Conservation (phyloP, 139 green algal species). For the Desmodesmus armatus region DNA sequence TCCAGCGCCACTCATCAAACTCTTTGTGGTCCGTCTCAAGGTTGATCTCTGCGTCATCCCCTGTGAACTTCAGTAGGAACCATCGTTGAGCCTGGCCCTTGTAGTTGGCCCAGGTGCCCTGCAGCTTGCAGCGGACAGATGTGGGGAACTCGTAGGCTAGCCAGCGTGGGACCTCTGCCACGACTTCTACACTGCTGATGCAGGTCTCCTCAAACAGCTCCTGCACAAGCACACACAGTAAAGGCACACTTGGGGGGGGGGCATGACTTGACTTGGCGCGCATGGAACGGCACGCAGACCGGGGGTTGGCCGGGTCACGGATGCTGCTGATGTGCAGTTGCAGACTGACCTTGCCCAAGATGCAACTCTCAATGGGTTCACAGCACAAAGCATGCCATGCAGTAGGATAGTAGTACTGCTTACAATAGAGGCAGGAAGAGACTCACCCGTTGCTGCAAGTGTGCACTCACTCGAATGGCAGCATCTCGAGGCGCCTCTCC, state of each 20-base stretch:
- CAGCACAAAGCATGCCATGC: too few species aligned
- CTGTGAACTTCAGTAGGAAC: conserved; percentile 49
- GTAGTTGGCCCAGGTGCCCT: conserved; percentile 1
- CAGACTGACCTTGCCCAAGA: too few species aligned
- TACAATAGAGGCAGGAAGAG: too few species aligned
- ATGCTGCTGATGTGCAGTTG: too few species aligned
- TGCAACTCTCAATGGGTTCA: too few species aligned
- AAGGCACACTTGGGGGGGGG: too few species aligned
- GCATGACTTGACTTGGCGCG: too few species aligned
- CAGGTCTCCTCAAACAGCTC: conserved; percentile 43
- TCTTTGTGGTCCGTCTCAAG: conserved; percentile 25
- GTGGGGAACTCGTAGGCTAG: conserved; percentile 15
- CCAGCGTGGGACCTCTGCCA: conserved; percentile 21
- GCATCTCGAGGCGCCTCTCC: neutral
- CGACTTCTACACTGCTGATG: neutral
- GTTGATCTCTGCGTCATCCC: conserved; percentile 31
- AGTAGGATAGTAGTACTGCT: too few species aligned
- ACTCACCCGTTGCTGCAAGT: too few species aligned
- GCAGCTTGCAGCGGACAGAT: neutral
- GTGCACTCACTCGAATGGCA: neutral
- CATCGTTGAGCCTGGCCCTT: conserved; percentile 48
- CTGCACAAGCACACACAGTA: too few species aligned
- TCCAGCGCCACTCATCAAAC: conserved; percentile 45
- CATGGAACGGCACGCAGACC: too few species aligned
- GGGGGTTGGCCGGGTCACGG: too few species aligned